A percentile compares a stretch with the other conserved stretches of the same genome.
Conservation (phyloP, 768 basidiomycete species). For the Serendipita vermifera region DNA sequence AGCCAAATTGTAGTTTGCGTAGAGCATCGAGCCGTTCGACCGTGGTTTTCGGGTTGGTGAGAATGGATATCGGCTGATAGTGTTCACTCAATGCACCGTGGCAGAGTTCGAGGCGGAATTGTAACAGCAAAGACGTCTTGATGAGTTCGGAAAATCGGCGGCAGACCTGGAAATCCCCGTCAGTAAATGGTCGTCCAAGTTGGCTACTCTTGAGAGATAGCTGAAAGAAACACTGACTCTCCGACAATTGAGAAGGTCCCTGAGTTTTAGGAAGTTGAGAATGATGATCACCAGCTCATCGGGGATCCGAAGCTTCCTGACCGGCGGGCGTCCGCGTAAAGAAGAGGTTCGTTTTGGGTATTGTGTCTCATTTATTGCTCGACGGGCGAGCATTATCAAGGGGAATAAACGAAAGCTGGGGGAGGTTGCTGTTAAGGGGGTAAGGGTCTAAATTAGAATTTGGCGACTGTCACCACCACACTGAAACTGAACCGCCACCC, state of each 20-base stretch:
- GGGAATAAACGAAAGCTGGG: background rate
- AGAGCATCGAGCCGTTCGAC: background rate
- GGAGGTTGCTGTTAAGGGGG: background rate
- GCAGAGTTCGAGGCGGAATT: background rate
- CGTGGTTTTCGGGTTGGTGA: background rate
- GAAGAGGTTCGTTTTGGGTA: background rate
- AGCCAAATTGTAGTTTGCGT: conserved; percentile 1
- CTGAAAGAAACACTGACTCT: background rate
- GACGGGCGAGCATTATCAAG: background rate
- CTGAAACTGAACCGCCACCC: too few species aligned
- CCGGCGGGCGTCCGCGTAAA: background rate
- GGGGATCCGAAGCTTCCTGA: background rate
- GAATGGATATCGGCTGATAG: background rate
- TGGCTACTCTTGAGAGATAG: background rate
- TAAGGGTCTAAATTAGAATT: background rate
- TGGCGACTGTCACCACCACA: background rate
- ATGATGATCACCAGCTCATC: background rate
- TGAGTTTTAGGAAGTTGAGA: background rate
- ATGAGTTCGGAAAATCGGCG: background rate
- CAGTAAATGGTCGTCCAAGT: too few species aligned
- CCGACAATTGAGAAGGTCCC: background rate
- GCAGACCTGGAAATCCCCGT: background rate
- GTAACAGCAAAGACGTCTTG: background rate
- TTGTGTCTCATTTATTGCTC: background rate
- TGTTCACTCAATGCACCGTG: background rate